Evolutionary conservation across 306 rosid genomes (phyloP).

Genomic region (Cajanus cajan): DNA sequence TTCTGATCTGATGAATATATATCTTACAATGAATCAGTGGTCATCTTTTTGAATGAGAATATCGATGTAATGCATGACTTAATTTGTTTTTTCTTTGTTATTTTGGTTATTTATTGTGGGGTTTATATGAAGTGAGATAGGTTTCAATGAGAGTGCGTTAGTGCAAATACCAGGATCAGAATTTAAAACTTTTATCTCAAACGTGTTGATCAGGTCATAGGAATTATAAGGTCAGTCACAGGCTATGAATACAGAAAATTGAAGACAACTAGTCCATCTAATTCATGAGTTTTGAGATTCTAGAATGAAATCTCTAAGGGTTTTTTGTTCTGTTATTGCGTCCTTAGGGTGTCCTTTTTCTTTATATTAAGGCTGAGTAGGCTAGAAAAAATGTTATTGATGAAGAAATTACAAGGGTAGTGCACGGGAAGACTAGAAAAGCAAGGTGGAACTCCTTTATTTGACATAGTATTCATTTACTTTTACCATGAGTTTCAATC

Average conservation of each 20-base stretch:
- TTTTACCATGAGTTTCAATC: background rate
- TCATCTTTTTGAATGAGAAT: background rate
- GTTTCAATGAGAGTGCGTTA: background rate
- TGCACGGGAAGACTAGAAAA: background rate
- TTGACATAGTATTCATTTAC: background rate
- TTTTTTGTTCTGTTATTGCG: background rate
- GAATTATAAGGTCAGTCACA: background rate
- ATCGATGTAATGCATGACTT: background rate
- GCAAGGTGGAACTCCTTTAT: background rate
- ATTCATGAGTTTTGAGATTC: background rate
- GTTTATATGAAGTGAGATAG: background rate
- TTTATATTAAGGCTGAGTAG: background rate
- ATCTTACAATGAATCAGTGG: too few species aligned
- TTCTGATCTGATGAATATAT: background rate
- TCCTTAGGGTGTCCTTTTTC: conserved; percentile 1
- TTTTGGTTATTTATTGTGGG: background rate
- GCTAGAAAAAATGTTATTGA: background rate
- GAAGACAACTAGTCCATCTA: background rate
- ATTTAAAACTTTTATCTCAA: background rate
- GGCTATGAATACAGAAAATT: background rate
- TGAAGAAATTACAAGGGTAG: background rate
- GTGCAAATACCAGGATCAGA: background rate
- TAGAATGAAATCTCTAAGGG: background rate
- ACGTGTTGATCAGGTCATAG: background rate
- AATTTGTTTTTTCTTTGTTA: background rate